These are phyloP conservation scores for Phytophthora ramorum DNA, from an alignment of 352 stramenopile genomes.

Conservation along the genomic window DNA sequence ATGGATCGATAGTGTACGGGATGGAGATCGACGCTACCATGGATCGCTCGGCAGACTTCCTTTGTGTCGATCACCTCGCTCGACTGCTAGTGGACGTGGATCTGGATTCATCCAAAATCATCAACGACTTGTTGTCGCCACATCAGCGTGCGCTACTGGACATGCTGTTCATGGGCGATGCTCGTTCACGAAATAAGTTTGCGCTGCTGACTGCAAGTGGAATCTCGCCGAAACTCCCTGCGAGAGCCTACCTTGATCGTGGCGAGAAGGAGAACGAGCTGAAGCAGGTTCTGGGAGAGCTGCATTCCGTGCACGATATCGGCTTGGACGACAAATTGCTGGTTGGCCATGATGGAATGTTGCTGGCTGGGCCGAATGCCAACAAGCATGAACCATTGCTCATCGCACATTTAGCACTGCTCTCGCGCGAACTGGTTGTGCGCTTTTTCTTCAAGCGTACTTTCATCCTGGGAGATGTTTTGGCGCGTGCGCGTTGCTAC, in stretches of 20 bases:
- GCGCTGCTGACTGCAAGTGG: slow-evolving; percentile 97
- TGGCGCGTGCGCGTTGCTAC: slow-evolving; percentile 93
- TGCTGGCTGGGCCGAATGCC: slow-evolving; percentile 93
- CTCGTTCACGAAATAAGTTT: slow-evolving; percentile 95
- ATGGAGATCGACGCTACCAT: slow-evolving; percentile 97
- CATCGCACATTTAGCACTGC: slow-evolving; percentile 92
- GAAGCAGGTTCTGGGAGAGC: slow-evolving; percentile 95
- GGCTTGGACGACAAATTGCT: slow-evolving; percentile 96
- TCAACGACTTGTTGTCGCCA: slow-evolving; percentile 95
- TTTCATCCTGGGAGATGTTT: slow-evolving; percentile 96
- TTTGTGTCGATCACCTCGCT: slow-evolving; percentile 97
- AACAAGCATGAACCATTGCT: slow-evolving; percentile 94
- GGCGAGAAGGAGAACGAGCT: slow-evolving; percentile 98
- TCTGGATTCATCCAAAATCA: slow-evolving; percentile 95
- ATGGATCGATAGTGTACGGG: slow-evolving; percentile 86
- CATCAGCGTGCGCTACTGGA: slow-evolving; percentile 95
- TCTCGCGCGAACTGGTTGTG: slow-evolving; percentile 94
- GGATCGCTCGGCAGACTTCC: slow-evolving; percentile 96
- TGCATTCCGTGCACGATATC: slow-evolving; percentile 96
- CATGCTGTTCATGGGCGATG: slow-evolving; percentile 96
- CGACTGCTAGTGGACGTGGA: slow-evolving; percentile 96
- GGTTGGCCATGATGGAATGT: slow-evolving; percentile 93
- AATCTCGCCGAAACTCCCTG: slow-evolving; percentile 95
- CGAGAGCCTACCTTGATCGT: slow-evolving; percentile 96
- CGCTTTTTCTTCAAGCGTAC: slow-evolving; percentile 96